phyloP scores from a whole-genome alignment of 495 filamentous ascomycete species.

The Aspergillus bridgeri region DNA sequence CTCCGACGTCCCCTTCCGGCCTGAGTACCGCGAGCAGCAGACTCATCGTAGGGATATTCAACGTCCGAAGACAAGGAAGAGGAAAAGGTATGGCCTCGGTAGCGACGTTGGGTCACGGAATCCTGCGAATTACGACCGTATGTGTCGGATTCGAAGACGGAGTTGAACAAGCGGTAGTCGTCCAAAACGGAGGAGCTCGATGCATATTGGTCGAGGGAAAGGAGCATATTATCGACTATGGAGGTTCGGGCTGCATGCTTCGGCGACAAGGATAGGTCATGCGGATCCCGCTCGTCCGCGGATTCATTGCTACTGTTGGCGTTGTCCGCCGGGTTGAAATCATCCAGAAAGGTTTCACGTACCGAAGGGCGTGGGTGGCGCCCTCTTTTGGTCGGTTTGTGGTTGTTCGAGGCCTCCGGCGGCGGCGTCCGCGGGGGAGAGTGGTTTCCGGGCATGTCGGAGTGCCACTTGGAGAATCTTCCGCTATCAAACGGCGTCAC shows the following conservation, averaged over 20 bases:
- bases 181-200: slow-evolving; percentile 41
- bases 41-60: slow-evolving; percentile 65
- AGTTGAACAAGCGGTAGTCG: slow-evolving; percentile 43
- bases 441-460: slow-evolving; percentile 18
- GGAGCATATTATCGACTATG: slow-evolving; percentile 86
- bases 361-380: slow-evolving; percentile 34
- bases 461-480: slow-evolving; percentile 34
- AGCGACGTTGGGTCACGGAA: slow-evolving; percentile 35
- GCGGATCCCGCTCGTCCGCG: slow-evolving; percentile 66
- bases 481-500: slow-evolving; percentile 18
- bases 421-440: slow-evolving; percentile 49
- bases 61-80: slow-evolving; percentile 74
- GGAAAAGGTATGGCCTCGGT: slow-evolving; percentile 59
- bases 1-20: slow-evolving; percentile 60
- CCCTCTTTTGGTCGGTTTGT: slow-evolving; percentile 29
- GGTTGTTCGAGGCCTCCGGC: slow-evolving; percentile 28
- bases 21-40: slow-evolving; percentile 55
- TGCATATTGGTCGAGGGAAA: slow-evolving; percentile 79
- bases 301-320: slow-evolving; percentile 40
- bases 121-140: slow-evolving; percentile 25
- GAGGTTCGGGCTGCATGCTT: slow-evolving; percentile 77
- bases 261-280: slow-evolving; percentile 78
- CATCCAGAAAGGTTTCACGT: slow-evolving; percentile 51
- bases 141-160: slow-evolving; percentile 33
- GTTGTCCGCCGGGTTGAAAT: slow-evolving; percentile 40